phyloP scores from a whole-genome alignment of 225 moss, liverwort and hornwort genomes.

The Straminergon stramineum region DNA sequence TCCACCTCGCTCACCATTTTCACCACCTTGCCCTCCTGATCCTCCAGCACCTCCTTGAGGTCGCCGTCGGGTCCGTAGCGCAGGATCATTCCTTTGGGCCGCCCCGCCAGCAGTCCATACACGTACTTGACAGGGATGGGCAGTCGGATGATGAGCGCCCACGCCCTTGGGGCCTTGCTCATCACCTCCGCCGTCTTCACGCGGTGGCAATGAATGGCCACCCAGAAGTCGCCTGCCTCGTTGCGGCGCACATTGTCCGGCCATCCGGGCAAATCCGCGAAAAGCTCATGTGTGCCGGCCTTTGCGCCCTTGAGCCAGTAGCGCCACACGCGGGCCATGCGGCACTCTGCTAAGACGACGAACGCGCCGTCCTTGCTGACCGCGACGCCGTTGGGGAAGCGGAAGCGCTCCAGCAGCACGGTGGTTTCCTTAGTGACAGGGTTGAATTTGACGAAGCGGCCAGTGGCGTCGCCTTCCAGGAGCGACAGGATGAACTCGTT shows the following conservation, averaged over 20 bases:
- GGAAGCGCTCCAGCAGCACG: constrained; percentile 41
- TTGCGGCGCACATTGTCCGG: constrained; percentile 84
- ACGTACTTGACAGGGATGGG: constrained; percentile 39
- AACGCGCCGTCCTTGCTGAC: constrained; percentile 73
- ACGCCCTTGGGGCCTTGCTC: constrained; percentile 26
- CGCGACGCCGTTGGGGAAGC: constrained; percentile 74
- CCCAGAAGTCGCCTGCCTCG: constrained; percentile 87
- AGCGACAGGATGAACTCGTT: constrained; percentile 59
- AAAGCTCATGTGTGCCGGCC: constrained; percentile 59
- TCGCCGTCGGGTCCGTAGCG: constrained; percentile 28
- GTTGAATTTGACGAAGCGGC: constrained; percentile 70
- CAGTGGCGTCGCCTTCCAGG: constrained; percentile 68
- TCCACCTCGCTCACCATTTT: constrained; percentile 64
- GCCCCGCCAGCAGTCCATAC: constrained; percentile 38
- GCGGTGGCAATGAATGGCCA: constrained; percentile 60
- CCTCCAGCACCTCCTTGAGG: constrained; percentile 60
- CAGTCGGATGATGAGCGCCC: constrained; percentile 34
- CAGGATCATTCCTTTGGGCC: constrained; percentile 37
- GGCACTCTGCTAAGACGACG: constrained; percentile 51
- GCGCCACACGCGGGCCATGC: constrained; percentile 59
- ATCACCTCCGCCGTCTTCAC: constrained; percentile 29
- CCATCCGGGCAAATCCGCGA: constrained; percentile 64
- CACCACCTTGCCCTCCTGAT: constrained; percentile 50
- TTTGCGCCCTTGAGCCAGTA: constrained; percentile 82
- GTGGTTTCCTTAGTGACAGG: constrained; percentile 46